A percentile compares a stretch with the other conserved stretches of the same genome.
phyloP scores from a whole-genome alignment of 345 rosid species.

The Aquilaria yunnanensis region DNA sequence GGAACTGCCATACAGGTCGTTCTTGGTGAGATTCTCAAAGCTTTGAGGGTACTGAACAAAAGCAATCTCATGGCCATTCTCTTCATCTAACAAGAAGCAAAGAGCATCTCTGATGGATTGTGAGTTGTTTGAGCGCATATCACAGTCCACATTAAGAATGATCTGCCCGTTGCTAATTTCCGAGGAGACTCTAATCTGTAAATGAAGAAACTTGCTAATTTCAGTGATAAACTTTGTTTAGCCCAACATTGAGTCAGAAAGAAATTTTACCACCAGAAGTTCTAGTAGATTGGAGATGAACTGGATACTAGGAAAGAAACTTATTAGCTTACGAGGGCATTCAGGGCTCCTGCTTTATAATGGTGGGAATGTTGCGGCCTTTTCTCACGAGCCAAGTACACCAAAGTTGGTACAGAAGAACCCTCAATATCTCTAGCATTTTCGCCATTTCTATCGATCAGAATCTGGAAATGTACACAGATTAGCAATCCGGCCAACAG shows the following conservation, averaged over 20 bases:
- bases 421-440: constrained; percentile 26
- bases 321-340: constrained; percentile 49
- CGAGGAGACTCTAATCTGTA: constrained; percentile 66
- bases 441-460: constrained; percentile 42
- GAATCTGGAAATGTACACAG: constrained; percentile 26
- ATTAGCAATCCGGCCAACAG: background rate
- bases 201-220: background rate
- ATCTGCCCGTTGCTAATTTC: constrained; percentile 49
- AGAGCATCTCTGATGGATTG: constrained; percentile 52
- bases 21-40: constrained; percentile 43
- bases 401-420: constrained; percentile 45
- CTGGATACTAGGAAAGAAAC: background rate
- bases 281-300: too few relatives aligned
- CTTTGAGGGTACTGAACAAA: constrained; percentile 65
- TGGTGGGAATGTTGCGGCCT: constrained; percentile 56
- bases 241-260: too few relatives aligned
- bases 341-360: constrained; percentile 91
- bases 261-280: too few relatives aligned
- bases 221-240: background rate
- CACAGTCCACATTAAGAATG: constrained; percentile 70
- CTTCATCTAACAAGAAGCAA: constrained; percentile 82
- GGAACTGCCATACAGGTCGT: constrained; percentile 41
- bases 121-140: constrained; percentile 71
- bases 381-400: constrained; percentile 77
- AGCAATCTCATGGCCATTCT: constrained; percentile 51